phyloP scores from a whole-genome alignment of 805 yeast species.

The Debaryomyces castellii region DNA sequence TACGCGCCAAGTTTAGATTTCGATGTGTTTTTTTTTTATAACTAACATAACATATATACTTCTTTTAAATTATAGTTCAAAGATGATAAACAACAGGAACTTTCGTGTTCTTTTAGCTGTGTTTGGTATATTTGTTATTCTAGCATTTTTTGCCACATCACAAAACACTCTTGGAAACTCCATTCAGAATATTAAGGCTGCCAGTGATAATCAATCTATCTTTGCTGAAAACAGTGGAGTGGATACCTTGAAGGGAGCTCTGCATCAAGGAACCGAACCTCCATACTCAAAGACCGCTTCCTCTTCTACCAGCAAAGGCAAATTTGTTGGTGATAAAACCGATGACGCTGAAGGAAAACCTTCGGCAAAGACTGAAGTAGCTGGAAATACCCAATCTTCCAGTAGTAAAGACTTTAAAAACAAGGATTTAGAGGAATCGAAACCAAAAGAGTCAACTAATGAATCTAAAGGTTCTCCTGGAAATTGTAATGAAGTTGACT shows the following conservation, averaged over 20 bases:
- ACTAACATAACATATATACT: neutral
- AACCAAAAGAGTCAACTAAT: neutral
- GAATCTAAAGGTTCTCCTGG: constrained; percentile 1
- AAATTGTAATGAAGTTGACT: constrained; percentile 48
- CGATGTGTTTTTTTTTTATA: neutral
- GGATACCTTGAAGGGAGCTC: constrained; percentile 32
- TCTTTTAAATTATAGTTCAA: neutral
- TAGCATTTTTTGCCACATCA: constrained; percentile 49
- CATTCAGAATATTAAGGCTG: constrained; percentile 29
- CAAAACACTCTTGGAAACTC: constrained; percentile 34
- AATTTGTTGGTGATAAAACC: constrained; percentile 6
- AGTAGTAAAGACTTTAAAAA: neutral
- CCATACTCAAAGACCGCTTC: constrained; percentile 25
- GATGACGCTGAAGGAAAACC: constrained; percentile 9
- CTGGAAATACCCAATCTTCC: constrained; percentile 7
- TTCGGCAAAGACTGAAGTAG: constrained; percentile 14
- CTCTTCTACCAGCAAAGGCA: constrained; percentile 9
- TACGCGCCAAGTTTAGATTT: neutral
- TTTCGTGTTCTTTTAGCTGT: constrained; percentile 54
- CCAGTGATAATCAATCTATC: constrained; percentile 20
- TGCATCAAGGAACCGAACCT: constrained; percentile 33
- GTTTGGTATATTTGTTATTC: constrained; percentile 48
- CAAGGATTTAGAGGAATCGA: neutral
- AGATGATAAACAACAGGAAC: constrained; percentile 45
- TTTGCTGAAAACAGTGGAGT: constrained; percentile 16